Evolutionary conservation across 805 yeast genomes (phyloP).

Genomic region (Sugiyamaella qingdaonensis): DNA sequence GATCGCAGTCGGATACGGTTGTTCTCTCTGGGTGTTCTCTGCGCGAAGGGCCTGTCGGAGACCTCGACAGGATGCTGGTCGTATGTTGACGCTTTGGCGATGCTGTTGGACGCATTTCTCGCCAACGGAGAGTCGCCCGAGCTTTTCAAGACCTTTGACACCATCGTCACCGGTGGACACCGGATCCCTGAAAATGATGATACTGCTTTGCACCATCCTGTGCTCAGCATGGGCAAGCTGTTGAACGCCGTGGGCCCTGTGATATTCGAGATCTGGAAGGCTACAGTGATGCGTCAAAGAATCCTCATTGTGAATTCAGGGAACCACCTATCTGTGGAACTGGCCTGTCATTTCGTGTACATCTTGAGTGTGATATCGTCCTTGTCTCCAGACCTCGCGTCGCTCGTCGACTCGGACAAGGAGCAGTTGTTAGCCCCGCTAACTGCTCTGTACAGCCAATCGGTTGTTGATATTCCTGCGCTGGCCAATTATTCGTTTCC

Average conservation of each 20-base stretch:
- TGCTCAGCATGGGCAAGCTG: conserved; percentile 38
- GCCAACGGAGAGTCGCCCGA: neutral
- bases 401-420: conserved; percentile 30
- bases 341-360: conserved; percentile 50
- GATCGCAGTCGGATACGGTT: conserved; percentile 37
- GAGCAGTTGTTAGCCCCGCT: conserved; percentile 7
- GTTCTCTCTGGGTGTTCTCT: conserved; percentile 60
- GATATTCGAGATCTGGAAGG: conserved; percentile 60
- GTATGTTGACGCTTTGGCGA: conserved; percentile 38
- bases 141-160: conserved; percentile 11
- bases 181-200: neutral
- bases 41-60: conserved; percentile 10
- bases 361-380: conserved; percentile 57
- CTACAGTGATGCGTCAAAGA: conserved; percentile 53
- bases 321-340: conserved; percentile 35
- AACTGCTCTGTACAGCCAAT: conserved; percentile 49
- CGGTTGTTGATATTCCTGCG: conserved; percentile 52
- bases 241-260: conserved; percentile 59
- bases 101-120: conserved; percentile 17
- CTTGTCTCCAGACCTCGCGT: conserved; percentile 53
- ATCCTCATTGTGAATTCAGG: conserved; percentile 42
- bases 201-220: conserved; percentile 41
- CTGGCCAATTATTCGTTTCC: conserved; percentile 22
- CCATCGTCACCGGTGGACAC: neutral
- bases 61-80: conserved; percentile 23